Evolutionary conservation across 139 green algal genomes (phyloP).

Genomic region (Chlorella sp.): DNA sequence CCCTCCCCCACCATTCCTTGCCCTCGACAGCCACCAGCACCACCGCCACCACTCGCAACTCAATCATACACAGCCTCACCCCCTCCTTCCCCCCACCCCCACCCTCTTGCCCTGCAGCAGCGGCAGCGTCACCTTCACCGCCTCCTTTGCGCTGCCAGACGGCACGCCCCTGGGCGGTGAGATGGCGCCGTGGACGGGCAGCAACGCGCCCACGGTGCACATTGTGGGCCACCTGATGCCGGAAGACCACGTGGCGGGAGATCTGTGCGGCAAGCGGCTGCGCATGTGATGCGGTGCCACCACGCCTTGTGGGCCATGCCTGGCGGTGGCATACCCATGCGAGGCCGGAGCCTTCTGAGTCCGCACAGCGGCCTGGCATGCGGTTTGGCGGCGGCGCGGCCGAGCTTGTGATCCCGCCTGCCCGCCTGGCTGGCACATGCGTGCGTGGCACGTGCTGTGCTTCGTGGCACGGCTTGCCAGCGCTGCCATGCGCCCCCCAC

Average conservation of each 20-base stretch:
- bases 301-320: not conserved
- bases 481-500: too few relatives aligned
- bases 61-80: not conserved
- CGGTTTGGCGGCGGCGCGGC: too few relatives aligned
- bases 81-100: not conserved
- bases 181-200: constrained; percentile 23
- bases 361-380: not conserved
- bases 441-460: too few relatives aligned
- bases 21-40: too few relatives aligned
- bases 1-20: not conserved
- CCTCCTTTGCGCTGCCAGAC: constrained; percentile 20
- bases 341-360: not conserved
- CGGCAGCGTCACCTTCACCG: constrained; percentile 23
- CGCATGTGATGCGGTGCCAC: not conserved
- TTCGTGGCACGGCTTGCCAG: too few relatives aligned
- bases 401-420: not conserved
- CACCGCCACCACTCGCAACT: too few relatives aligned
- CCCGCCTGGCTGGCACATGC: not conserved
- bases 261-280: not conserved
- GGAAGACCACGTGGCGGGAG: not conserved
- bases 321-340: not conserved
- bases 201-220: constrained; percentile 20
- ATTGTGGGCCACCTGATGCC: constrained; percentile 11
- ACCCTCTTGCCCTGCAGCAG: not conserved
- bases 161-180: constrained; percentile 18